Conservation (phyloP, 805 yeast species). For the Vanderwaltozyma verrucispora region DNA sequence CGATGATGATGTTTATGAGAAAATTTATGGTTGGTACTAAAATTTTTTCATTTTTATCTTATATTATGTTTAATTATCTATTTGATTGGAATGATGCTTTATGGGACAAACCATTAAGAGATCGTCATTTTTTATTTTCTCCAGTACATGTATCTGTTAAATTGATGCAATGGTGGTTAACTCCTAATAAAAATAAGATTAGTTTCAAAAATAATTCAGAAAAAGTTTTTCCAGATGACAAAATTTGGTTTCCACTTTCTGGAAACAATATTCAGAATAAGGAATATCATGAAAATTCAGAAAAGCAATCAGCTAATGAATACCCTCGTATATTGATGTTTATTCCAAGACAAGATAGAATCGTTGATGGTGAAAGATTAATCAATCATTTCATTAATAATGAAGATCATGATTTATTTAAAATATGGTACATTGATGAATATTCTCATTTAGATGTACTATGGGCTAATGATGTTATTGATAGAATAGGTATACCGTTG, state of each 20-base stretch:
- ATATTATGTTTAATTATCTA: conserved; percentile 74
- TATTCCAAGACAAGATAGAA: conserved; percentile 59
- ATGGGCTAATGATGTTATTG: conserved; percentile 80
- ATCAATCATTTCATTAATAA: conserved; percentile 48
- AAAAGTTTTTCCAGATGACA: conserved; percentile 40
- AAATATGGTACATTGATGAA: conserved; percentile 34
- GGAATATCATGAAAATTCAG: not conserved
- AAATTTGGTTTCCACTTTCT: conserved; percentile 41
- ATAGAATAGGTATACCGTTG: conserved; percentile 48
- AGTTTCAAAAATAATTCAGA: conserved; percentile 33
- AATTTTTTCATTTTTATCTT: conserved; percentile 56
- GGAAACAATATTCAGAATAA: conserved; percentile 1
- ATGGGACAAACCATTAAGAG: conserved; percentile 61
- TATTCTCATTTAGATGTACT: conserved; percentile 86
- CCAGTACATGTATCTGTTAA: conserved; percentile 75
- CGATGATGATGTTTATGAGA: conserved; percentile 57
- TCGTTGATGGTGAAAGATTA: conserved; percentile 71
- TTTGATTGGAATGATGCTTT: conserved; percentile 78
- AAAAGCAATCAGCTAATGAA: conserved; percentile 9
- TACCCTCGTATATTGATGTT: conserved; percentile 57
- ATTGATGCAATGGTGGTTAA: conserved; percentile 91
- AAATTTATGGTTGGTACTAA: conserved; percentile 36
- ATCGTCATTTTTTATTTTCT: conserved; percentile 72
- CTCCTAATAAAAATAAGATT: conserved; percentile 29
- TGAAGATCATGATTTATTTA: conserved; percentile 35